Evolutionary conservation across 2,329 filamentous ascomycete genomes (phyloP).

Genomic region (Aspergillus calidoustus): DNA sequence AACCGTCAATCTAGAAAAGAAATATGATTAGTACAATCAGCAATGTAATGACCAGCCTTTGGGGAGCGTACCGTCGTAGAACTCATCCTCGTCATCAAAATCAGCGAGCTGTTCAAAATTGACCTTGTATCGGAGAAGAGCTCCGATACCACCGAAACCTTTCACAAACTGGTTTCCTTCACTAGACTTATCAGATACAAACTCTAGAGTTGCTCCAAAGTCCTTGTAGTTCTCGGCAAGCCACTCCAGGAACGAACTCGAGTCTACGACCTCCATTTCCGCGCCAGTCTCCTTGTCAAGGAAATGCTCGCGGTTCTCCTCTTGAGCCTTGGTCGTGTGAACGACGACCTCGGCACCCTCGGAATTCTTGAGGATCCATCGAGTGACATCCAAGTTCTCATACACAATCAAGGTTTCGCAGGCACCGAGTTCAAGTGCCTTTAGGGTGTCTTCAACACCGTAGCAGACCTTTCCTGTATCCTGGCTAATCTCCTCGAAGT

Average conservation of each 20-base stretch:
- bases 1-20: constrained; percentile 75
- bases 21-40: constrained; percentile 10
- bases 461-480: constrained; percentile 98
- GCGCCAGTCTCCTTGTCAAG: constrained; percentile 94
- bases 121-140: constrained; percentile 97
- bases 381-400: constrained; percentile 93
- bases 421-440: constrained; percentile 93
- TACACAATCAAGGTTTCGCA: constrained; percentile 95
- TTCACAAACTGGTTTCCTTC: constrained; percentile 99
- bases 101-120: constrained; percentile 99
- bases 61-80: constrained; percentile 70
- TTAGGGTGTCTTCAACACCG: constrained; percentile 95
- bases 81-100: constrained; percentile 87
- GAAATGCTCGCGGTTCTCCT: constrained; percentile 80
- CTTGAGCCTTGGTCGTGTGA: constrained; percentile 86
- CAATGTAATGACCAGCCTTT: background rate
- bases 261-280: constrained; percentile 92
- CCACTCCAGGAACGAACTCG: constrained; percentile 98
- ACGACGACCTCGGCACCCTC: constrained; percentile 73
- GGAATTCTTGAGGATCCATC: constrained; percentile 85
- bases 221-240: constrained; percentile 98
- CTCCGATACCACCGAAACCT: constrained; percentile 97
- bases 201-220: constrained; percentile 93
- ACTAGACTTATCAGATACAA: constrained; percentile 94
- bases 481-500: constrained; percentile 98